Conservation (phyloP, 306 rosid genomes). For the Alnus rubra region DNA sequence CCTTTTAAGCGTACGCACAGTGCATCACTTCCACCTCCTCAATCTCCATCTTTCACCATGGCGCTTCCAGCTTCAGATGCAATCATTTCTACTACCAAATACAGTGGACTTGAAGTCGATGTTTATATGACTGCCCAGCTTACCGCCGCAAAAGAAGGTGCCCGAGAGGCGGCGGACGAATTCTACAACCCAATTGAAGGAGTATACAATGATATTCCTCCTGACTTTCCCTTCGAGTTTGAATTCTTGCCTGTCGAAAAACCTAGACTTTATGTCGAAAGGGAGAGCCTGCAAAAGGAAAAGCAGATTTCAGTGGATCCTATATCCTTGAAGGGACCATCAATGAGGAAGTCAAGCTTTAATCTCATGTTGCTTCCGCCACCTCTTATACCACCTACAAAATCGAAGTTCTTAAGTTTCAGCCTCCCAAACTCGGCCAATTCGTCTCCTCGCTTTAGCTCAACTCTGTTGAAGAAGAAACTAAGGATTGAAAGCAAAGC, state of each 20-base stretch:
- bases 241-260: slow-evolving; percentile 13
- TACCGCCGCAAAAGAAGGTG: slow-evolving; percentile 11
- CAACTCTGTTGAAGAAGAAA: slow-evolving; percentile 41
- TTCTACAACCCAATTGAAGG: neutral
- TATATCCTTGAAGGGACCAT: slow-evolving; percentile 49
- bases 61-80: slow-evolving; percentile 33
- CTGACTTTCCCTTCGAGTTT: neutral
- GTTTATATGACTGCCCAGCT: slow-evolving; percentile 10
- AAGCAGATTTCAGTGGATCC: slow-evolving; percentile 84
- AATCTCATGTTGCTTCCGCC: slow-evolving; percentile 36
- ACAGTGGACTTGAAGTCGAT: slow-evolving; percentile 7
- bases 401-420: slow-evolving; percentile 57
- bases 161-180: neutral
- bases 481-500: slow-evolving; percentile 32
- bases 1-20: slow-evolving; percentile 29
- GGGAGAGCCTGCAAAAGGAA: slow-evolving; percentile 49
- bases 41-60: slow-evolving; percentile 28
- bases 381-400: slow-evolving; percentile 56
- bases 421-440: slow-evolving; percentile 75
- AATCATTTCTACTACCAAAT: slow-evolving; percentile 4
- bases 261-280: slow-evolving; percentile 17
- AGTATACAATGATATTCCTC: neutral
- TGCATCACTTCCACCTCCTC: slow-evolving; percentile 1
- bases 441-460: slow-evolving; percentile 52
- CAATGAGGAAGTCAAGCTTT: slow-evolving; percentile 19